phyloP scores from a whole-genome alignment of 768 basidiomycete genomes.

The Coprinopsis strossmayeri region DNA sequence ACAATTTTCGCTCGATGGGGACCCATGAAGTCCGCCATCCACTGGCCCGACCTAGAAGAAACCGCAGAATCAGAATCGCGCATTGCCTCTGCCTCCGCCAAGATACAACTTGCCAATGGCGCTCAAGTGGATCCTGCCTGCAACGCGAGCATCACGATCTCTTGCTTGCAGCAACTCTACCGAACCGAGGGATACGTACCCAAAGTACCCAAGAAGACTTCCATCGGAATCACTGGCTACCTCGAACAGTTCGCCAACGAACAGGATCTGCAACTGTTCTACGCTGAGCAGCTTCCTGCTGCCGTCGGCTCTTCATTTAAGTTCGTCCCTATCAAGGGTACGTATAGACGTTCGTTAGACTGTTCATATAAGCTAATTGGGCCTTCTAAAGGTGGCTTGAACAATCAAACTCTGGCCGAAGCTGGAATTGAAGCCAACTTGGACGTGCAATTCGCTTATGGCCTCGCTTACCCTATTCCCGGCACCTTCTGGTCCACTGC shows the following conservation, averaged over 20 bases:
- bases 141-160: constrained; percentile 42
- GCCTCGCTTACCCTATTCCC: constrained; percentile 55
- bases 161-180: constrained; percentile 50
- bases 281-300: constrained; percentile 36
- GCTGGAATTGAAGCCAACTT: constrained; percentile 64
- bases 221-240: constrained; percentile 51
- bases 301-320: constrained; percentile 47
- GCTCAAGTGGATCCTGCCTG: constrained; percentile 23
- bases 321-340: constrained; percentile 51
- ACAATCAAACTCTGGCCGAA: constrained; percentile 45
- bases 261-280: constrained; percentile 47
- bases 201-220: constrained; percentile 34
- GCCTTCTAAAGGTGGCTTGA: constrained; percentile 42
- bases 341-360: not conserved
- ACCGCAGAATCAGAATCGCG: not conserved
- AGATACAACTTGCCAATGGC: not conserved
- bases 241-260: constrained; percentile 48
- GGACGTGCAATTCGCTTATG: constrained; percentile 63
- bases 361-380: not conserved
- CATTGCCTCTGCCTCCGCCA: not conserved
- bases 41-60: constrained; percentile 14
- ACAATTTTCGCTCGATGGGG: constrained; percentile 53
- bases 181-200: constrained; percentile 43
- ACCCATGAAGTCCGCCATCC: constrained; percentile 32
- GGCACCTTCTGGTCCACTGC: constrained; percentile 55